Conservation (phyloP, 2,329 filamentous ascomycete species). For the Zalaria sp. region DNA sequence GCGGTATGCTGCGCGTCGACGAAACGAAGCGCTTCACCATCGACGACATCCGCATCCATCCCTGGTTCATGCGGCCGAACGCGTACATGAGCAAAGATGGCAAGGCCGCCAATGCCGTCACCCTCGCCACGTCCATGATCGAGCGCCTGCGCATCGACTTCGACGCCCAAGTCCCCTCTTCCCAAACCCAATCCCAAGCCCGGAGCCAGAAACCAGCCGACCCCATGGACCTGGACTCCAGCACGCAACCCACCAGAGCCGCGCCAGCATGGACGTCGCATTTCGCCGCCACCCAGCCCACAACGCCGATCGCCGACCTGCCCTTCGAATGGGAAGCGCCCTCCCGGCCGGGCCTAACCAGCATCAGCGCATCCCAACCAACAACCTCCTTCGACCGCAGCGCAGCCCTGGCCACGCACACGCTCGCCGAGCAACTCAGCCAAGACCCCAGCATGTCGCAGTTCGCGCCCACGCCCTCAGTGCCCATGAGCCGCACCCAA, state of each 20-base stretch:
- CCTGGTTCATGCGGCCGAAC: slow-evolving; percentile 85
- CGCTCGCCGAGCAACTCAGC: slow-evolving; percentile 49
- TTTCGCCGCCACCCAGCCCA: slow-evolving; percentile 75
- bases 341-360: slow-evolving; percentile 37
- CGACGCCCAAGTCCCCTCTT: slow-evolving; percentile 44
- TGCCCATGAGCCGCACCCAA: slow-evolving; percentile 77
- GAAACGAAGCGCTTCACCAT: slow-evolving; percentile 66
- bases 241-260: slow-evolving; percentile 13
- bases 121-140: slow-evolving; percentile 88
- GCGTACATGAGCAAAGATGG: slow-evolving; percentile 61
- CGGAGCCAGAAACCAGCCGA: too few species aligned
- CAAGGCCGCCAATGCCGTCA: slow-evolving; percentile 61
- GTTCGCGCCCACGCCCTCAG: slow-evolving; percentile 64
- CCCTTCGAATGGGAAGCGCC: slow-evolving; percentile 84
- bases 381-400: slow-evolving; percentile 20
- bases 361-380: slow-evolving; percentile 35
- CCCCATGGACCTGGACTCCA: slow-evolving; percentile 54
- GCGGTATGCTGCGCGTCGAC: slow-evolving; percentile 86
- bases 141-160: slow-evolving; percentile 85
- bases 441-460: slow-evolving; percentile 77
- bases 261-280: slow-evolving; percentile 27
- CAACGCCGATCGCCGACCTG: slow-evolving; percentile 54
- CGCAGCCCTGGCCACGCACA: slow-evolving; percentile 16
- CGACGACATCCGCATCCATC: slow-evolving; percentile 73
- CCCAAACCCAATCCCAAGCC: slow-evolving; percentile 15